Evolutionary conservation across 352 stramenopile genomes (phyloP).

Genomic region (Blastocystis sp.): DNA sequence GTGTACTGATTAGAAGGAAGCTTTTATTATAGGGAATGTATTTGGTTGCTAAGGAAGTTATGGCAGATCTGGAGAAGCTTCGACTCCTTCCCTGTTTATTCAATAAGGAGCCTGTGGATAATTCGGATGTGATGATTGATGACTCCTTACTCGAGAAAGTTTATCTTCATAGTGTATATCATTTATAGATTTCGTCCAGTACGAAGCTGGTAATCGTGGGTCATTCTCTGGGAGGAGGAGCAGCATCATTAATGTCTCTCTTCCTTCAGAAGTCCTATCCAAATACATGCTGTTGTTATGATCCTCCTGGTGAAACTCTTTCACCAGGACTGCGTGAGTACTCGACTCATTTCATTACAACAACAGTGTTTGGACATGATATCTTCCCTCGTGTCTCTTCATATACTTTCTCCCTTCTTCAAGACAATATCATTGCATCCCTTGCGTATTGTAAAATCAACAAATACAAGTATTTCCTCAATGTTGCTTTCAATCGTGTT

Average conservation of each 20-base stretch:
- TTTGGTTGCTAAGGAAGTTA: conserved; percentile 24
- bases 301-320: conserved; percentile 40
- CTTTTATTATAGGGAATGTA: conserved; percentile 26
- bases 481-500: neutral
- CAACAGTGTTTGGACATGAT: conserved; percentile 58
- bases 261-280: conserved; percentile 42
- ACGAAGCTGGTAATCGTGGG: conserved; percentile 51
- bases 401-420: conserved; percentile 30
- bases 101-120: neutral
- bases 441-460: neutral
- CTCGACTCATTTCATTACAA: conserved; percentile 25
- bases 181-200: neutral
- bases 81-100: conserved; percentile 3
- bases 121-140: neutral
- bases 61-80: neutral
- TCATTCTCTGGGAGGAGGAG: conserved; percentile 44
- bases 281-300: conserved; percentile 45
- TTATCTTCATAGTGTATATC: neutral
- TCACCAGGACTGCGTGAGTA: conserved; percentile 12
- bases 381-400: conserved; percentile 52
- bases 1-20: neutral
- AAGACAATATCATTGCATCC: conserved; percentile 42
- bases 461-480: conserved; percentile 6
- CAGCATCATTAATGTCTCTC: conserved; percentile 15
- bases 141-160: neutral